A percentile compares a stretch with the other conserved stretches of the same genome.
Evolutionary conservation across 768 basidiomycete genomes (phyloP).

Genomic region (Cubamyces sp.): DNA sequence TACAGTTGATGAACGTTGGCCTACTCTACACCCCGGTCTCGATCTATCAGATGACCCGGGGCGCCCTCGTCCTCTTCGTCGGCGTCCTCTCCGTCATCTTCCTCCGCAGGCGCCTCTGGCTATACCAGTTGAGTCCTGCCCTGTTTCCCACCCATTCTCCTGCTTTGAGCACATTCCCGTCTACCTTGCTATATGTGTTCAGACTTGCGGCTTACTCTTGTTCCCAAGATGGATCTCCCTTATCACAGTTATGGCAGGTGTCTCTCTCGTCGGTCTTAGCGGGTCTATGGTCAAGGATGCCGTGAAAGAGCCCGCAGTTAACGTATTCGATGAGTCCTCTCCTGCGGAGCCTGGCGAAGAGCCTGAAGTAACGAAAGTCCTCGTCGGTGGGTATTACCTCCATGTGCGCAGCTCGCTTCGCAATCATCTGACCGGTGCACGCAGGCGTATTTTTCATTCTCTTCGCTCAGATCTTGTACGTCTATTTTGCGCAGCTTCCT

Average conservation of each 20-base stretch:
- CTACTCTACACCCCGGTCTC: conserved; percentile 95
- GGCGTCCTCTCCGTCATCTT: conserved; percentile 91
- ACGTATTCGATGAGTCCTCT: conserved; percentile 36
- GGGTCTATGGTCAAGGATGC: conserved; percentile 86
- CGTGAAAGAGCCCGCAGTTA: conserved; percentile 49
- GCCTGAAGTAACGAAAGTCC: conserved; percentile 68
- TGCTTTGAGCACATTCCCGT: conserved; percentile 14
- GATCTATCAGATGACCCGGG: conserved; percentile 96
- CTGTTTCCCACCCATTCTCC: conserved; percentile 24
- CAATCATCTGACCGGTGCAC: conserved; percentile 20
- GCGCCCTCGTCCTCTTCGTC: conserved; percentile 92
- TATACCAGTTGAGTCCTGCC: conserved; percentile 71
- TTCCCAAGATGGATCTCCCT: conserved; percentile 83
- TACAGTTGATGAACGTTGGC: conserved; percentile 89
- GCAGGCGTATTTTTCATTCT: conserved; percentile 88
- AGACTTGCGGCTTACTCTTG: conserved; percentile 20
- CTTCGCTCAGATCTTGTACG: conserved; percentile 94
- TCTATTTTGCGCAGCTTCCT: conserved; percentile 19
- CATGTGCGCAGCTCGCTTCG: conserved; percentile 19
- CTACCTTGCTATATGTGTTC: not conserved
- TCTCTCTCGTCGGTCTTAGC: conserved; percentile 84
- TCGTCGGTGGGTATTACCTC: conserved; percentile 59
- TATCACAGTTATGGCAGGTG: conserved; percentile 83
- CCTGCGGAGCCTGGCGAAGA: conserved; percentile 53
- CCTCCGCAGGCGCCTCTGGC: conserved; percentile 80